A percentile compares a stretch with the other conserved stretches of the same genome.
phyloP scores from a whole-genome alignment of 768 basidiomycete genomes.

The Rhodocollybia butyracea region DNA sequence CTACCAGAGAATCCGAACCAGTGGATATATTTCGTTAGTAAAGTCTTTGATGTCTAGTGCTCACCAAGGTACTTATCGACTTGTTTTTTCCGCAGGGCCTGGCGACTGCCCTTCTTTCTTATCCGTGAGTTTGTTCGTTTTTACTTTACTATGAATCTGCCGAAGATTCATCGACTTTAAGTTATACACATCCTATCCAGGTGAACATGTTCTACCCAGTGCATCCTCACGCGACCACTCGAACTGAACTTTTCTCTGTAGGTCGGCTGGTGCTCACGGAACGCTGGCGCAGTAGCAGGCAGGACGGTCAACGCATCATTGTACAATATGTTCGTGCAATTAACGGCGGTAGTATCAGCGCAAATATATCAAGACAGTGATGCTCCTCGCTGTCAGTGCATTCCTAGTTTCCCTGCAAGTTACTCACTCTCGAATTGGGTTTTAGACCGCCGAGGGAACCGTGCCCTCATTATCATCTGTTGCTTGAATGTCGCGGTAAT shows the following conservation, averaged over 20 bases:
- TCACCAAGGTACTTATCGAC: too few species aligned
- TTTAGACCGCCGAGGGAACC: slow-evolving; percentile 57
- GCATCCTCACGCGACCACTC: background rate
- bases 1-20: slow-evolving; percentile 46
- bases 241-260: background rate
- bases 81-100: slow-evolving; percentile 28
- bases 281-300: slow-evolving; percentile 56
- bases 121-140: slow-evolving; percentile 29
- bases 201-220: slow-evolving; percentile 12
- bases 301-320: slow-evolving; percentile 58
- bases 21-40: slow-evolving; percentile 51
- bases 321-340: slow-evolving; percentile 58
- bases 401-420: too few species aligned
- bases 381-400: slow-evolving; percentile 48
- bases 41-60: background rate
- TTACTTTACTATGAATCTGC: slow-evolving; percentile 15
- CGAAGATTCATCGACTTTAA: slow-evolving; percentile 12
- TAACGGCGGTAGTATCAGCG: slow-evolving; percentile 37
- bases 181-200: slow-evolving; percentile 50
- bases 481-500: slow-evolving; percentile 47
- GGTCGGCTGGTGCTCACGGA: slow-evolving; percentile 59
- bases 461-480: slow-evolving; percentile 48
- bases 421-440: background rate
- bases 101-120: slow-evolving; percentile 41
- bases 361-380: slow-evolving; percentile 60